Conservation (phyloP, 495 filamentous ascomycete species). For the Rostrohypoxylon terebratum region DNA sequence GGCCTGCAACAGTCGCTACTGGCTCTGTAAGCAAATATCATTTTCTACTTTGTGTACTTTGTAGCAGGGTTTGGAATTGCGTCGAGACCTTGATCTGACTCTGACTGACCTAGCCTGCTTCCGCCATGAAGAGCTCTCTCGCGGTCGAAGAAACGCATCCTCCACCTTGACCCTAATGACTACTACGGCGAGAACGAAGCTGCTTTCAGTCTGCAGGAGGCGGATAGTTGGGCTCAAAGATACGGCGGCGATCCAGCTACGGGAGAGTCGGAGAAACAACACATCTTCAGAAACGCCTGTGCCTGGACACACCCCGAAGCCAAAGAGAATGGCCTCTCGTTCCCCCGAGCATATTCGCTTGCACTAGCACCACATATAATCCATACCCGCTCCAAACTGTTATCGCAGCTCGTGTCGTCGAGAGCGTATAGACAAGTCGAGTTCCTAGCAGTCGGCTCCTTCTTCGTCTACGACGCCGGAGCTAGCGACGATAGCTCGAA, state of each 20-base stretch:
- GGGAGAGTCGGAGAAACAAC: background rate
- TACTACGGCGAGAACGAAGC: slow-evolving; percentile 91
- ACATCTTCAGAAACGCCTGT: slow-evolving; percentile 43
- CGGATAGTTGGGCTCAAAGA: slow-evolving; percentile 72
- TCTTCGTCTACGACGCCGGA: slow-evolving; percentile 75
- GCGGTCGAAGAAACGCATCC: slow-evolving; percentile 88
- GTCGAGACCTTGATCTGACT: slow-evolving; percentile 65
- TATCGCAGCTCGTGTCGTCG: slow-evolving; percentile 84
- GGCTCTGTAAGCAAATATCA: slow-evolving; percentile 77
- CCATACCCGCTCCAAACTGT: slow-evolving; percentile 80
- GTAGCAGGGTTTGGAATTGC: slow-evolving; percentile 4
- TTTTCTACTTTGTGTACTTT: slow-evolving; percentile 10
- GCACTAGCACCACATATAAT: slow-evolving; percentile 88
- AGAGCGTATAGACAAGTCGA: slow-evolving; percentile 89
- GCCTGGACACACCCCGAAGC: slow-evolving; percentile 48
- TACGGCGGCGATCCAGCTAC: slow-evolving; percentile 24
- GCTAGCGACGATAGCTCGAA: slow-evolving; percentile 38
- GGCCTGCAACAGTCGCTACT: slow-evolving; percentile 90
- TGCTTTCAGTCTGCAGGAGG: slow-evolving; percentile 87
- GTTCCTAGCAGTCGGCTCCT: slow-evolving; percentile 93
- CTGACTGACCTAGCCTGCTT: slow-evolving; percentile 74
- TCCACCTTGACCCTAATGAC: slow-evolving; percentile 87
- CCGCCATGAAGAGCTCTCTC: slow-evolving; percentile 81
- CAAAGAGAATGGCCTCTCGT: slow-evolving; percentile 60
- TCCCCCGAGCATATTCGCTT: slow-evolving; percentile 83